Base-by-base conservation (phyloP, 352 stramenopile genomes). In the Phytophthora hibernalis region DNA sequence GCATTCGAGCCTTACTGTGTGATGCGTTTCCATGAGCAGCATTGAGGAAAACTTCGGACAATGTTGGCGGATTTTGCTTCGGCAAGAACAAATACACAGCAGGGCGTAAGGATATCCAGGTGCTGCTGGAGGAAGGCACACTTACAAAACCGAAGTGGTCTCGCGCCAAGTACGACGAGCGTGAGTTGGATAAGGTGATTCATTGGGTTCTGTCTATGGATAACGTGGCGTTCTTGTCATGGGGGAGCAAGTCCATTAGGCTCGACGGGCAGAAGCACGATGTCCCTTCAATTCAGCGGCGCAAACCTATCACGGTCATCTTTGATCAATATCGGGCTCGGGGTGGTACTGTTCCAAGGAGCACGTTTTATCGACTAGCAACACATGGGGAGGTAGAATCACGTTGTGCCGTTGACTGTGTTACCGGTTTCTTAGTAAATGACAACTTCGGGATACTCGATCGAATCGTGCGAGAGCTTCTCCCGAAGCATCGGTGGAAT, bases 361-460 rank as follows among this genome's bases (percentile, higher is more conserved):
- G 47, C 10, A 72, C 61, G 1, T 68, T 72, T 43, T 68, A 54
- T 54, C 43, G 54, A 22, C 7, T 71, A 3, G 50, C 54, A 10
- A 76, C 62, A 5, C 26, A 53, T 20, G 42, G 60, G 6, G 55
- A 68, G 21, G n/a, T 54, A 0, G 20, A 67, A 42, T 18, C 52
- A 31, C 53, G 51, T 21, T 54, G 31, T 13, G 64, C 64, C 0
- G 58, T 78, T 11, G 61, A 80, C 54, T 76, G 71, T 18, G 64
- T 76, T 10, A 53, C 56, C 15, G 69, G 65, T 4, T 61, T 70
- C 38, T 26, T 81, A 4, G 43, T 81, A 8, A 66, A 81, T 26
- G 69, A 78, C 38, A 49, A 52, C 3, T 54, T 78, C 47, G 18
- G 15, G 1, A 7, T 54, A 3, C 20, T 79, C 10, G 22, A 68